phyloP scores from a whole-genome alignment of 176 grass and related monocot genomes.

The Ensete glaucum region DNA sequence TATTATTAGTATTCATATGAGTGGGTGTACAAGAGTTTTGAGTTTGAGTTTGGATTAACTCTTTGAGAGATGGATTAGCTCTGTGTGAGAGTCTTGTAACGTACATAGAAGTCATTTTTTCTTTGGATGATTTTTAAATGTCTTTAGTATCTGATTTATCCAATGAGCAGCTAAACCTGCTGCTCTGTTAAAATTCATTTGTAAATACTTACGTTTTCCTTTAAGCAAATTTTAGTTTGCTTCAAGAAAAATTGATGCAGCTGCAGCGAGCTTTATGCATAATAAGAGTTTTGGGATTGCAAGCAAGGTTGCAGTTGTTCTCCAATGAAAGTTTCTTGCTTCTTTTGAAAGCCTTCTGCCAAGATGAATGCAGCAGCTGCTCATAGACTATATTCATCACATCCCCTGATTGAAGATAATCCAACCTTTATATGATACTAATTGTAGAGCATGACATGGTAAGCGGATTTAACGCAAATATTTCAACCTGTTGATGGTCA shows the following conservation, averaged over 20 bases:
- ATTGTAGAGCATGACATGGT: slow-evolving; percentile 25
- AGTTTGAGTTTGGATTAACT: no score
- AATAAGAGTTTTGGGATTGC: slow-evolving; percentile 27
- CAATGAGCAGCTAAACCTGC: slow-evolving; percentile 22
- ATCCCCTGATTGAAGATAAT: slow-evolving; percentile 30
- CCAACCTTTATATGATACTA: slow-evolving; percentile 28
- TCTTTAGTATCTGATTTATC: slow-evolving; percentile 30
- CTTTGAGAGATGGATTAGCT: no score
- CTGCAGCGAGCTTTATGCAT: slow-evolving; percentile 15
- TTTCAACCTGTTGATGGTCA: slow-evolving; percentile 25
- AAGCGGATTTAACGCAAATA: slow-evolving; percentile 25
- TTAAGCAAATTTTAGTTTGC: slow-evolving; percentile 32
- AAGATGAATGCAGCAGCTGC: slow-evolving; percentile 22
- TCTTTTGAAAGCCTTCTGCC: slow-evolving; percentile 19
- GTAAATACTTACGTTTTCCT: slow-evolving; percentile 13
- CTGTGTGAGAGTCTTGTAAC: no score
- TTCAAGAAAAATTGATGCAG: slow-evolving; percentile 22
- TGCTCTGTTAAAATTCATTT: slow-evolving; percentile 20
- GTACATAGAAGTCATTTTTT: slow-evolving; percentile 1
- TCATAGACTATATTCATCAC: slow-evolving; percentile 24
- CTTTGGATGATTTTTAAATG: slow-evolving; percentile 18
- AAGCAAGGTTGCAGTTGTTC: slow-evolving; percentile 38
- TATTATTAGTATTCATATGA: no score
- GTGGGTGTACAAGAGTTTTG: no score
- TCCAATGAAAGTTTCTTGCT: slow-evolving; percentile 24